Conservation (phyloP, 2,329 filamentous ascomycete genomes). For the Calonectria hawksworthii region DNA sequence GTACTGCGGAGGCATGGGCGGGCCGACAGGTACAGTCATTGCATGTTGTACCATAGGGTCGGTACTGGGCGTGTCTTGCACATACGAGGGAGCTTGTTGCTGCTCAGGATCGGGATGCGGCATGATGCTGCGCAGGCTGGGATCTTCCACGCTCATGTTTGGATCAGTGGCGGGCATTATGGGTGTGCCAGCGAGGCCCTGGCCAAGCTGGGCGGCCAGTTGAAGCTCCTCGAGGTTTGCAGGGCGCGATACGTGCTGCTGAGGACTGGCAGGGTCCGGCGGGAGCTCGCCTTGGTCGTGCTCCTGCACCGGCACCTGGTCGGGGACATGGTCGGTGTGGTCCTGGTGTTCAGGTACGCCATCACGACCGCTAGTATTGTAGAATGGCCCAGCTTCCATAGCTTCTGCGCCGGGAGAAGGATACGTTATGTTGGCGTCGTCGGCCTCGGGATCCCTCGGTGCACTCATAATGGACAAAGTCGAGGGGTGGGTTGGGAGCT, state of each 20-base stretch:
- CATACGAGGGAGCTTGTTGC: slow-evolving; percentile 53
- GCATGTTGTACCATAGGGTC: slow-evolving; percentile 54
- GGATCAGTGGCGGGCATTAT: slow-evolving; percentile 64
- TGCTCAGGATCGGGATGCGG: slow-evolving; percentile 57
- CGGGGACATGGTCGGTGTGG: slow-evolving; percentile 43
- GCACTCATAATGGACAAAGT: slow-evolving; percentile 47
- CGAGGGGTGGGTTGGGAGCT: slow-evolving; percentile 10
- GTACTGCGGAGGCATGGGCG: slow-evolving; percentile 54
- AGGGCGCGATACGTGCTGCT: slow-evolving; percentile 58
- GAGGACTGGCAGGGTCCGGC: slow-evolving; percentile 54
- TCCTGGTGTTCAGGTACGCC: slow-evolving; percentile 50
- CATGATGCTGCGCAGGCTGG: slow-evolving; percentile 59
- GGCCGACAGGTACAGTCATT: slow-evolving; percentile 54
- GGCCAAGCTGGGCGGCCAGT: slow-evolving; percentile 70
- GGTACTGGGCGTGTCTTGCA: slow-evolving; percentile 53
- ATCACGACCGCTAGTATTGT: slow-evolving; percentile 56
- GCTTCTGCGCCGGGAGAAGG: slow-evolving; percentile 61
- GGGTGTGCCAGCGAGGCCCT: slow-evolving; percentile 63
- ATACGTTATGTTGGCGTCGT: slow-evolving; percentile 59
- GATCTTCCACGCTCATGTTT: slow-evolving; percentile 59
- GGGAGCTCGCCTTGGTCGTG: slow-evolving; percentile 49
- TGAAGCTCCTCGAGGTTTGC: slow-evolving; percentile 69
- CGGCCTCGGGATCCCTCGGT: slow-evolving; percentile 51
- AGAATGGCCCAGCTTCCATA: slow-evolving; percentile 60
- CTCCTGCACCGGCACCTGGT: slow-evolving; percentile 47